These are phyloP conservation scores for Spizellomyces sp. DNA, from an alignment of 192 early-diverging fungal species.

Conservation along the genomic window DNA sequence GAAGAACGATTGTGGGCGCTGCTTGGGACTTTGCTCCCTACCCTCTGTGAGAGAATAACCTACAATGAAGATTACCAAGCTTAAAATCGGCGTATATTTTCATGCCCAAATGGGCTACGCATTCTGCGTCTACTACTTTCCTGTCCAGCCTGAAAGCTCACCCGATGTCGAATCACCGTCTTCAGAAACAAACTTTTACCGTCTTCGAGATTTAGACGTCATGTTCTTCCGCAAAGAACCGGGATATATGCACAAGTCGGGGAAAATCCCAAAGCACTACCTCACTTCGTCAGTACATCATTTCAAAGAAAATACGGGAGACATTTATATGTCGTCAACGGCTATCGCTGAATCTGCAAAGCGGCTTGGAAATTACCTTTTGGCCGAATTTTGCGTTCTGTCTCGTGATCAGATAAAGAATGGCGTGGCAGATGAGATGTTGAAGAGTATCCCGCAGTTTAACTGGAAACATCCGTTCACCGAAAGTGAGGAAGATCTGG, in stretches of 20 bases:
- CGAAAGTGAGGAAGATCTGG: slow-evolving; percentile 19
- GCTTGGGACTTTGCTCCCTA: too few relatives aligned
- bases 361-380: slow-evolving; percentile 25
- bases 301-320: slow-evolving; percentile 1
- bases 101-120: slow-evolving; percentile 7
- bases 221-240: slow-evolving; percentile 24
- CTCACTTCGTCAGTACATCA: slow-evolving; percentile 15
- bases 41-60: too few relatives aligned
- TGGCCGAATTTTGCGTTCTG: slow-evolving; percentile 19
- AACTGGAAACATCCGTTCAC: slow-evolving; percentile 25
- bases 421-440: slow-evolving; percentile 23
- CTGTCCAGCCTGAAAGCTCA: neutral
- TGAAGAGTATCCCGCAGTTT: slow-evolving; percentile 11
- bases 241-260: slow-evolving; percentile 21
- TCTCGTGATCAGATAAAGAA: slow-evolving; percentile 9
- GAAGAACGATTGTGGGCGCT: too few relatives aligned
- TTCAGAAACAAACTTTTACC: slow-evolving; percentile 11
- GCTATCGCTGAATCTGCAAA: slow-evolving; percentile 27
- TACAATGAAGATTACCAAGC: neutral
- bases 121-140: slow-evolving; percentile 5
- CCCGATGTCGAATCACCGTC: neutral
- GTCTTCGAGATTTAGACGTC: slow-evolving; percentile 24
- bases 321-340: slow-evolving; percentile 20
- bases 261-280: slow-evolving; percentile 4
- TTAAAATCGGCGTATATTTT: neutral